Base-by-base conservation (phyloP, 2,329 filamentous ascomycete genomes). In the Diaporthe vexans region DNA sequence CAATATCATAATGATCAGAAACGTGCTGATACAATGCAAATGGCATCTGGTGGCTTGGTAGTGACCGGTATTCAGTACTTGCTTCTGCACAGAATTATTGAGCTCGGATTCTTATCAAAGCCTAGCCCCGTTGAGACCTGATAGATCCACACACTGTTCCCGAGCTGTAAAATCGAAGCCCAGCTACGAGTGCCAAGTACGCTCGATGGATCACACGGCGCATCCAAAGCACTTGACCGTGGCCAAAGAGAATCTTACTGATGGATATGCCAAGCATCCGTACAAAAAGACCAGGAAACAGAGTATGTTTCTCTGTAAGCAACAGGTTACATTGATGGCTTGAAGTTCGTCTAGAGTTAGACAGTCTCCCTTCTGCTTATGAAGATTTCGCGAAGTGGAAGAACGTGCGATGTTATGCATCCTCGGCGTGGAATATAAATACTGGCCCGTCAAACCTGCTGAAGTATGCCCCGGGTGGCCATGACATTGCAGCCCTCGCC, bases 121-220 rank as follows among this genome's bases (percentile, higher is more conserved):
- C 11, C n/a, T 24, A 51, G 48, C 10, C 15, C 48, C 10, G 8
- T 8, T 24, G 48, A 51, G 9, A 51, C 21, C 11, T 13, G 48
- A 11, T 11, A 3, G 1, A 24, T 11, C 15, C n/a, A 3, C 6
- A 35, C 17, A 43, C 19, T 43, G 1, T 43, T 10, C 8, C n/a
- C 1, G 1, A 1, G 15, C 8, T 13, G 15, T 26, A 24, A 19
- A 17, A 4, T 4, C 4, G 7, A 5, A 1, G 7, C 9, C 15
- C n/a, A 61, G 15, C n/a, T 43, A 43, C 13, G n/a, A 19, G n/a
- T 8, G 35, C 57, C 35, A 61, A 61, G 57, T n/a, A 21, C 6
- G 10, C 3, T 61, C n/a, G 15, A 61, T 61, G 58, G 37, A 61
- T 43, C 15, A 61, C 4, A 61, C n/a, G 35, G 37, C 13, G 35